Conservation (phyloP, 2,329 filamentous ascomycete species). For the Neobulgaria alba region DNA sequence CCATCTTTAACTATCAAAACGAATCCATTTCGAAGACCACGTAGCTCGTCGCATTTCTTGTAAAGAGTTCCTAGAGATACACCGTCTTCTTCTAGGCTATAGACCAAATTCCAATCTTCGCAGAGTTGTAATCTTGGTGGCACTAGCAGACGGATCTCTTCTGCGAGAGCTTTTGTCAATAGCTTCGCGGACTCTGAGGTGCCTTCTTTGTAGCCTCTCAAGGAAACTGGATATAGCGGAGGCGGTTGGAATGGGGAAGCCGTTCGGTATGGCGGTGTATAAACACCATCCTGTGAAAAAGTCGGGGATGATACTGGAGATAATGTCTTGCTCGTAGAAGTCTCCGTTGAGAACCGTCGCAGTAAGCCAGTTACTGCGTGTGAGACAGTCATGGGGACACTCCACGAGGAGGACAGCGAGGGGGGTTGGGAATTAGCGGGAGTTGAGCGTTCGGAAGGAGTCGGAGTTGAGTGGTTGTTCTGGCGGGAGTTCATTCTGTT, state of each 20-base stretch:
- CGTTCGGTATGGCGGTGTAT: conserved; percentile 39
- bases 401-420: conserved; percentile 20
- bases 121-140: conserved; percentile 80
- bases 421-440: not conserved
- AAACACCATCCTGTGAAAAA: conserved; percentile 15
- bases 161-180: conserved; percentile 65
- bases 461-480: not conserved
- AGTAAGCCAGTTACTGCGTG: conserved; percentile 55
- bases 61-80: conserved; percentile 83
- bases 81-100: conserved; percentile 87
- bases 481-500: too few relatives aligned
- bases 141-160: conserved; percentile 85
- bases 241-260: conserved; percentile 79
- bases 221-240: conserved; percentile 70
- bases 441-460: not conserved
- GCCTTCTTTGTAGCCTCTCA: conserved; percentile 56
- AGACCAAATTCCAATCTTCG: conserved; percentile 78
- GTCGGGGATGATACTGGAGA: not conserved
- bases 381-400: conserved; percentile 38
- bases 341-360: conserved; percentile 50
- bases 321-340: conserved; percentile 15
- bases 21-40: conserved; percentile 69
- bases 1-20: conserved; percentile 80
- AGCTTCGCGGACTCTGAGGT: conserved; percentile 55
- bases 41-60: conserved; percentile 61